Conservation (phyloP, 2,329 filamentous ascomycete species). For the Aureobasidium sp. region DNA sequence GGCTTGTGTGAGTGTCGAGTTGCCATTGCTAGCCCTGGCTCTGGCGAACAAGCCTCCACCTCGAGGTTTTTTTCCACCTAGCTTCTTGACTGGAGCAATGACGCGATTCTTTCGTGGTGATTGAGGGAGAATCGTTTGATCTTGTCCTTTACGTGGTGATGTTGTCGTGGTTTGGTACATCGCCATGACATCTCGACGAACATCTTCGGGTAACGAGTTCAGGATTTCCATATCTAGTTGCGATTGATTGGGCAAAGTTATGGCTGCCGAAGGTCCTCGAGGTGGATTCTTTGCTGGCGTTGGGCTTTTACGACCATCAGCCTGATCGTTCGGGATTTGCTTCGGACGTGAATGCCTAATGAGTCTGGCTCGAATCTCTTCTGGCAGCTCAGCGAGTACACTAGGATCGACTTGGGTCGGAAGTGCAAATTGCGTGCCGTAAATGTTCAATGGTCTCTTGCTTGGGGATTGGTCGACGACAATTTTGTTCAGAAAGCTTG, state of each 20-base stretch:
- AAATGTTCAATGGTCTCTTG: conserved; percentile 66
- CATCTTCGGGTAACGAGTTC: conserved; percentile 72
- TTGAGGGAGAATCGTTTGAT: conserved; percentile 31
- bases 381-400: conserved; percentile 77
- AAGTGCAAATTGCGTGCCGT: conserved; percentile 86
- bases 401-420: conserved; percentile 73
- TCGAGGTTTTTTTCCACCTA: conserved; percentile 57
- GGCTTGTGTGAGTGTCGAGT: conserved; percentile 62
- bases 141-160: conserved; percentile 28
- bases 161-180: conserved; percentile 48
- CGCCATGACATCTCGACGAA: conserved; percentile 74
- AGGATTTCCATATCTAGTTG: conserved; percentile 83
- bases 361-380: conserved; percentile 72
- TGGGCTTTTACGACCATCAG: neutral
- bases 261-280: conserved; percentile 18
- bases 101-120: conserved; percentile 53
- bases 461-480: conserved; percentile 43
- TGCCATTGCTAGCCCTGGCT: conserved; percentile 44
- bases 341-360: conserved; percentile 44
- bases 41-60: conserved; percentile 40
- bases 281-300: neutral
- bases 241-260: conserved; percentile 54
- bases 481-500: conserved; percentile 30
- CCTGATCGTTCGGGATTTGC: neutral
- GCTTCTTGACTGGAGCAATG: conserved; percentile 46